Conservation (phyloP, 2,329 filamentous ascomycete species). For the Paraconiothyrium brasiliense region DNA sequence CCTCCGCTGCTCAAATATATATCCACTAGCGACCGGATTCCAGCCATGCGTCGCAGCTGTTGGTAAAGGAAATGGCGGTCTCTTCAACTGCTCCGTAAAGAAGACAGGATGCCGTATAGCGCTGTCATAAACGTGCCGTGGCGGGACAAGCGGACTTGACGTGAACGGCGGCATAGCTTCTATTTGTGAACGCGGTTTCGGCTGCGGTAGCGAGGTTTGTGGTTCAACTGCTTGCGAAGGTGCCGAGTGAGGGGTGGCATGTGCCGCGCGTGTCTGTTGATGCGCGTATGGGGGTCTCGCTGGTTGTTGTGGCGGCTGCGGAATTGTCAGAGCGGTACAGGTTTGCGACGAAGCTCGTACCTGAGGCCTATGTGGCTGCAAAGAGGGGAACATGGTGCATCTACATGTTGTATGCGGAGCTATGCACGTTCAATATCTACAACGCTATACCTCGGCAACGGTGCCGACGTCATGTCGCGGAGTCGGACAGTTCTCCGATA, state of each 20-base stretch:
- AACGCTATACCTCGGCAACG: conserved; percentile 35
- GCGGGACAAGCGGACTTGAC: conserved; percentile 29
- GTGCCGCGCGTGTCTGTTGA: conserved; percentile 38
- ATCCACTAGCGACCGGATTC: conserved; percentile 57
- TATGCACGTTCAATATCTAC: background rate
- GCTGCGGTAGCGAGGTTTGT: conserved; percentile 4
- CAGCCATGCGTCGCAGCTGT: conserved; percentile 45
- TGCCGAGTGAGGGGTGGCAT: conserved; percentile 21
- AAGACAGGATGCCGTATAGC: conserved; percentile 77
- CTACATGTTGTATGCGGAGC: conserved; percentile 20
- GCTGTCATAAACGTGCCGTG: conserved; percentile 58
- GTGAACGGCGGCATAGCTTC: conserved; percentile 58
- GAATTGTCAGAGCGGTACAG: conserved; percentile 22
- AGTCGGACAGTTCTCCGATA: conserved; percentile 35
- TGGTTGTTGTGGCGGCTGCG: conserved; percentile 34
- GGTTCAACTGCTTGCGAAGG: conserved; percentile 17
- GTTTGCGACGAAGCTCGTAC: conserved; percentile 27
- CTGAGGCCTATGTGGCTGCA: conserved; percentile 54
- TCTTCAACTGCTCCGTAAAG: conserved; percentile 72
- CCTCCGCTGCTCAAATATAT: conserved; percentile 45
- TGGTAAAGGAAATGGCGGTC: conserved; percentile 60
- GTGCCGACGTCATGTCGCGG: conserved; percentile 39
- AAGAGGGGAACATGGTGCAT: conserved; percentile 47
- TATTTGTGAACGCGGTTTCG: conserved; percentile 54
- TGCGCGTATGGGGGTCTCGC: conserved; percentile 31